Evolutionary conservation across 306 rosid genomes (phyloP).

Genomic region (Sindora glabra): DNA sequence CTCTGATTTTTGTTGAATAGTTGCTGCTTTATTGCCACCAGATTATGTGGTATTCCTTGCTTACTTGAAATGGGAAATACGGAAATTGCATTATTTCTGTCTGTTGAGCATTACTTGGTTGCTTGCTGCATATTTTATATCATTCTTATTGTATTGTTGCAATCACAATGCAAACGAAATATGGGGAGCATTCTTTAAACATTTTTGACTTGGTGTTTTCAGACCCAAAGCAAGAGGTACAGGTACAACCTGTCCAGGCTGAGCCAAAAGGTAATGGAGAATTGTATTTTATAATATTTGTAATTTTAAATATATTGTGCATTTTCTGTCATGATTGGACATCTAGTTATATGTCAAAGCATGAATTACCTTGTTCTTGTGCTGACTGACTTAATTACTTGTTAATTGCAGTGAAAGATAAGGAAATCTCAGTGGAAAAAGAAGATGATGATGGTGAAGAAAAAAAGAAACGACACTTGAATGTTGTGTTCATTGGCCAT

Average conservation of each 20-base stretch:
- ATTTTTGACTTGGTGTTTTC: conserved; percentile 27
- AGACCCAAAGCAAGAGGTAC: conserved; percentile 39
- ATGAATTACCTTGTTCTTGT: conserved; percentile 1
- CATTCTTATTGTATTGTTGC: neutral
- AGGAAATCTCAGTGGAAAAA: conserved; percentile 29
- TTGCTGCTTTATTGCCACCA: neutral
- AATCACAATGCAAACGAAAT: neutral
- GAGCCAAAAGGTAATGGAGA: conserved; percentile 49
- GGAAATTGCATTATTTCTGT: neutral
- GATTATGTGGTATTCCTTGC: neutral
- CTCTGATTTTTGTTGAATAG: neutral
- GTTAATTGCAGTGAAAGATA: conserved; percentile 38
- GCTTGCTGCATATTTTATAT: conserved; percentile 1
- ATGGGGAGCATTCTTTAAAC: neutral
- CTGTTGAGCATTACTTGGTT: conserved; percentile 9
- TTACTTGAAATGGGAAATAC: neutral
- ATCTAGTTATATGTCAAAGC: neutral
- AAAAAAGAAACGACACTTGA: conserved; percentile 64
- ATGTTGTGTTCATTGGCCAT: conserved; percentile 93
- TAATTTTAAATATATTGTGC: neutral
- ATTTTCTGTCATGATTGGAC: neutral
- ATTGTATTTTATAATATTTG: neutral
- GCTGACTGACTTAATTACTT: conserved; percentile 24
- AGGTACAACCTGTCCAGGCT: conserved; percentile 24
- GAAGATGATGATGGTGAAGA: conserved; percentile 27